Percentiles rank a stretch among this genome's conserved stretches.
phyloP scores from a whole-genome alignment of 1,139 yeast genomes.

The Yamadazyma siamensis region DNA sequence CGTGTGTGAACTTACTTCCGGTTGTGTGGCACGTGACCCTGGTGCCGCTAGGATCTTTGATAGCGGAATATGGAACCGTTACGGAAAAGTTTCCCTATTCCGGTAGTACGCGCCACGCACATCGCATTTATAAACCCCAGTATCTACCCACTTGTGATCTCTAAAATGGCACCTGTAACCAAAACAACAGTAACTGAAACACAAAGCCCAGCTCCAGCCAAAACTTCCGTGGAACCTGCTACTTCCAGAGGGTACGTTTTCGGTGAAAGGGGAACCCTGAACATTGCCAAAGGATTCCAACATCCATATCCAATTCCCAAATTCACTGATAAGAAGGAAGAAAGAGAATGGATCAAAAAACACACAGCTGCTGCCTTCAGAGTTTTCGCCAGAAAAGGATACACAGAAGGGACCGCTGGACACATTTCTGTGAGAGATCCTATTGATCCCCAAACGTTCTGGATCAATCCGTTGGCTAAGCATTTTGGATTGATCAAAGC shows the following conservation, averaged over 20 bases:
- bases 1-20: too few relatives aligned
- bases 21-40: too few relatives aligned
- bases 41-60: too few relatives aligned
- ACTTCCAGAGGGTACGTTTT: slow-evolving; percentile 55
- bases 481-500: slow-evolving; percentile 71
- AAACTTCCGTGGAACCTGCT: slow-evolving; percentile 9
- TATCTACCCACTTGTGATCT: too few relatives aligned
- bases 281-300: slow-evolving; percentile 46
- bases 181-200: slow-evolving; percentile 9
- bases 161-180: too few relatives aligned
- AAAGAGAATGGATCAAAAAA: slow-evolving; percentile 62
- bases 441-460: slow-evolving; percentile 63
- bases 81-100: too few relatives aligned
- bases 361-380: slow-evolving; percentile 86
- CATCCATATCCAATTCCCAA: slow-evolving; percentile 51
- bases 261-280: slow-evolving; percentile 60
- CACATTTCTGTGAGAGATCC: slow-evolving; percentile 82
- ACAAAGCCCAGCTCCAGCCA: slow-evolving; percentile 3
- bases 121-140: too few relatives aligned
- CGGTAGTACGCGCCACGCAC: too few relatives aligned
- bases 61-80: too few relatives aligned
- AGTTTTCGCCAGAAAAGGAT: slow-evolving; percentile 70
- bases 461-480: slow-evolving; percentile 76
- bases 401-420: slow-evolving; percentile 76
- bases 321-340: slow-evolving; percentile 46